Percentiles rank a stretch among this genome's conserved stretches.
These are phyloP conservation scores for Dactylellina drechsleri DNA, from an alignment of 2,329 filamentous ascomycete species.

Conservation along the genomic window DNA sequence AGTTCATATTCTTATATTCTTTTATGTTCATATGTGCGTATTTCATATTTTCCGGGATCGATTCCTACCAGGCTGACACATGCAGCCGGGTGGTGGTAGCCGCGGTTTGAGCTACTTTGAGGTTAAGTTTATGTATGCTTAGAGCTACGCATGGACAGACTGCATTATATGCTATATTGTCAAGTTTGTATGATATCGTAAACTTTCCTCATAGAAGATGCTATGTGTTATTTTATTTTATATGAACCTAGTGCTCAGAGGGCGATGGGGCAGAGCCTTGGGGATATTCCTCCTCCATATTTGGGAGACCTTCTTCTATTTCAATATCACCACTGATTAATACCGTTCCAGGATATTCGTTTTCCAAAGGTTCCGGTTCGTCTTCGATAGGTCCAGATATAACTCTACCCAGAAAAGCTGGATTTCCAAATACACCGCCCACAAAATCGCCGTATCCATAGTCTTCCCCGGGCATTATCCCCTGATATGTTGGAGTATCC, in stretches of 20 bases:
- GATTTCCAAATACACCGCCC: neutral
- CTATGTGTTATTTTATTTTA: neutral
- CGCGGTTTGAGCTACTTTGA: no score
- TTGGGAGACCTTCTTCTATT: neutral
- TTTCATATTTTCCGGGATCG: no score
- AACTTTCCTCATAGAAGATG: no score
- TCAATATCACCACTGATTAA: neutral
- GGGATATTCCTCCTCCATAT: neutral
- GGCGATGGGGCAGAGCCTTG: neutral
- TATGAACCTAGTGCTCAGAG: neutral
- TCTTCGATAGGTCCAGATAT: neutral
- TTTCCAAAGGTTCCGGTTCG: neutral
- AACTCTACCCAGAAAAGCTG: neutral
- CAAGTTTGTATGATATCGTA: neutral
- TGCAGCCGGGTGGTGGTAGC: no score
- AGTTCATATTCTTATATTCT: no score
- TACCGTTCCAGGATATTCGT: neutral
- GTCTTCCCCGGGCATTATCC: neutral
- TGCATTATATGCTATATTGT: neutral
- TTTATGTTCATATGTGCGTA: no score
- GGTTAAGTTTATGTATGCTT: no score
- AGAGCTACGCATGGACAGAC: no score
- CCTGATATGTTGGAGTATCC: slow-evolving; percentile 3
- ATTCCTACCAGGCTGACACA: no score
- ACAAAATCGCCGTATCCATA: neutral